A percentile compares a stretch with the other conserved stretches of the same genome.
Evolutionary conservation across 2,329 filamentous ascomycete genomes (phyloP).

Genomic region (Cryphonectria carpinicola): DNA sequence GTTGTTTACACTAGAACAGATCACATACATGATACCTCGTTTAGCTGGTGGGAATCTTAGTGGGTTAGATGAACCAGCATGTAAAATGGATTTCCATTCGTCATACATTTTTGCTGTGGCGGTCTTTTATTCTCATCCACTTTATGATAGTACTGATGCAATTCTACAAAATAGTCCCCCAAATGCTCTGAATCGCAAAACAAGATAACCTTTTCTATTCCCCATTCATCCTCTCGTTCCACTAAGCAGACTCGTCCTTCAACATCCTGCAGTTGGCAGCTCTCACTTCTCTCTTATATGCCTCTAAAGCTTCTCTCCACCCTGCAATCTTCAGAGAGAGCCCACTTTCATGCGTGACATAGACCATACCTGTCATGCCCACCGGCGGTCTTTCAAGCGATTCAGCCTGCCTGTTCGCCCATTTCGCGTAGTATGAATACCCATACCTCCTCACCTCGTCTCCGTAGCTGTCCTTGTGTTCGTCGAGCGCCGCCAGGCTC

Average conservation of each 20-base stretch:
- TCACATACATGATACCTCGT: not conserved
- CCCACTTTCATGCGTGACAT: not conserved
- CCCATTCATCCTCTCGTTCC: not conserved
- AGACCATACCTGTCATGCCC: not conserved
- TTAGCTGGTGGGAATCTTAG: not conserved
- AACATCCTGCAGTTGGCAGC: not conserved
- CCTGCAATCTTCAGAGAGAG: not conserved
- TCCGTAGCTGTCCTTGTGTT: not conserved
- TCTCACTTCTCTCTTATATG: not conserved
- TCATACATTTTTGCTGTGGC: not conserved
- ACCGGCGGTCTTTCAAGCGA: not conserved
- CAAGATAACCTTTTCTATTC: not conserved
- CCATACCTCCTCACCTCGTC: not conserved
- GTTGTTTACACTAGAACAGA: not conserved
- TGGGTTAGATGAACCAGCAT: not conserved
- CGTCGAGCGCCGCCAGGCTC: not conserved
- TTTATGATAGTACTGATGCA: not conserved
- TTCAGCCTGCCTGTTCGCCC: not conserved
- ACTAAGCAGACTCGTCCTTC: too few relatives aligned
- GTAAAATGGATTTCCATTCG: not conserved
- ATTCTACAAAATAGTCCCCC: not conserved
- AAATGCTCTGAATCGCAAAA: not conserved
- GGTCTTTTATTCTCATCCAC: not conserved
- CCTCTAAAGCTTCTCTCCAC: not conserved
- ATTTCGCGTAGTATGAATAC: not conserved